These are phyloP conservation scores for Didymella keratinophila DNA, from an alignment of 2,329 filamentous ascomycete species.

Conservation along the genomic window DNA sequence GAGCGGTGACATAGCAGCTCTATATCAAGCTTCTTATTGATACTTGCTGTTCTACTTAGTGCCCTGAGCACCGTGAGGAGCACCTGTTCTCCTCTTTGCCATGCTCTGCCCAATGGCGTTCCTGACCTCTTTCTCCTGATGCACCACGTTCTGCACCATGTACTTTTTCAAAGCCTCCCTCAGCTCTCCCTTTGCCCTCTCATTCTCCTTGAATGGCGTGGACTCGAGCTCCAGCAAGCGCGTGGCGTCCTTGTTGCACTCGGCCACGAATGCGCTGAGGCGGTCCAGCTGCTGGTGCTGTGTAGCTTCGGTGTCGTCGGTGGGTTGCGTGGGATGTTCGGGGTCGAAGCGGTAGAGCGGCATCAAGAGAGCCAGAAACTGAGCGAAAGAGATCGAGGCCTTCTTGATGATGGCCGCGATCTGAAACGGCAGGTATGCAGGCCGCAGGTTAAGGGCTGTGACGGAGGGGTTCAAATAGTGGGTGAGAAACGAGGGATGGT, in stretches of 20 bases:
- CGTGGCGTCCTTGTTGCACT: slow-evolving; percentile 72
- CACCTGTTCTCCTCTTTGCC: slow-evolving; percentile 67
- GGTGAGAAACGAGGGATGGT: slow-evolving; percentile 54
- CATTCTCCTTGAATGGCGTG: slow-evolving; percentile 80
- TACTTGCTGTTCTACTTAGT: slow-evolving; percentile 24
- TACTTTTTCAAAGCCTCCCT: slow-evolving; percentile 81
- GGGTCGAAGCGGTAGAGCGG: slow-evolving; percentile 47
- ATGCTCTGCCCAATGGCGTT: slow-evolving; percentile 77
- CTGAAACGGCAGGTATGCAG: slow-evolving; percentile 85
- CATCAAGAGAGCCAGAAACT: slow-evolving; percentile 47
- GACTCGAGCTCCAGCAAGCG: slow-evolving; percentile 79
- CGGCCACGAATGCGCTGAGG: slow-evolving; percentile 66
- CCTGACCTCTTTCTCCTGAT: slow-evolving; percentile 80
- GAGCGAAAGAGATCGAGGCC: slow-evolving; percentile 71
- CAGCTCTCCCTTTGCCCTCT: slow-evolving; percentile 66
- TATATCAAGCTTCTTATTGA: background rate
- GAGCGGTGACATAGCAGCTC: too few relatives aligned
- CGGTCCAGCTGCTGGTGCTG: slow-evolving; percentile 70
- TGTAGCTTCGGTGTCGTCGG: slow-evolving; percentile 42
- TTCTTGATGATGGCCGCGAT: slow-evolving; percentile 77
- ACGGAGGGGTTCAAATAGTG: slow-evolving; percentile 59
- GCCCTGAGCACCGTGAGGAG: slow-evolving; percentile 64
- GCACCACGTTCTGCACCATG: slow-evolving; percentile 79
- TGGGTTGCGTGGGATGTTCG: slow-evolving; percentile 26
- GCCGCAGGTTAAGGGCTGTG: slow-evolving; percentile 54